Conservation (phyloP, 2,329 filamentous ascomycete species). For the Aureobasidium melanogenum region DNA sequence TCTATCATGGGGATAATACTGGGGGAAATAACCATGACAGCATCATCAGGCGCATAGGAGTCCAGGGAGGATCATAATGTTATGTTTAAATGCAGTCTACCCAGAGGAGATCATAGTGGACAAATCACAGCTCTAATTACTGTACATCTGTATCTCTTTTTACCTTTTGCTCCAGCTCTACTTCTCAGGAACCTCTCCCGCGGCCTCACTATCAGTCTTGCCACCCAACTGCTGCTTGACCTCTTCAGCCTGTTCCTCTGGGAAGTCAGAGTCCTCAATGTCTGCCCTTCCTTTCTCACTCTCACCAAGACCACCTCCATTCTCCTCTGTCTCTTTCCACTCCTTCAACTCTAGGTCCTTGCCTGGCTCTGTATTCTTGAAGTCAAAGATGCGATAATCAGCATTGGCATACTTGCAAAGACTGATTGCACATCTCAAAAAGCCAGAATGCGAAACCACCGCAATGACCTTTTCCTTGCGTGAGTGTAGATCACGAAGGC, state of each 20-base stretch:
- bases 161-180: not conserved
- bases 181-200: slow-evolving; percentile 13
- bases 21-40: not conserved
- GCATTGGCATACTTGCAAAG: slow-evolving; percentile 45
- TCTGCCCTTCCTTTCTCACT: slow-evolving; percentile 31
- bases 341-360: slow-evolving; percentile 34
- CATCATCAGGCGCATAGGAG: not conserved
- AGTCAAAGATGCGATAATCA: slow-evolving; percentile 57
- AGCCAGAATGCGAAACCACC: slow-evolving; percentile 58
- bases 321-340: slow-evolving; percentile 38
- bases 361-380: slow-evolving; percentile 32
- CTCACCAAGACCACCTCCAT: slow-evolving; percentile 43
- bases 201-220: slow-evolving; percentile 11
- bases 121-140: not conserved
- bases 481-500: slow-evolving; percentile 41
- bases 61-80: not conserved
- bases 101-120: not conserved
- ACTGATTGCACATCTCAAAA: slow-evolving; percentile 49
- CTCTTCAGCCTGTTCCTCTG: slow-evolving; percentile 14
- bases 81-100: not conserved
- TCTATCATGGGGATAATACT: not conserved
- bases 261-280: slow-evolving; percentile 20
- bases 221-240: slow-evolving; percentile 14
- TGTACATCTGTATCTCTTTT: not conserved
- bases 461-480: slow-evolving; percentile 54